Conservation (phyloP, 1,139 yeast genomes). For the Blastobotrys persicus region DNA sequence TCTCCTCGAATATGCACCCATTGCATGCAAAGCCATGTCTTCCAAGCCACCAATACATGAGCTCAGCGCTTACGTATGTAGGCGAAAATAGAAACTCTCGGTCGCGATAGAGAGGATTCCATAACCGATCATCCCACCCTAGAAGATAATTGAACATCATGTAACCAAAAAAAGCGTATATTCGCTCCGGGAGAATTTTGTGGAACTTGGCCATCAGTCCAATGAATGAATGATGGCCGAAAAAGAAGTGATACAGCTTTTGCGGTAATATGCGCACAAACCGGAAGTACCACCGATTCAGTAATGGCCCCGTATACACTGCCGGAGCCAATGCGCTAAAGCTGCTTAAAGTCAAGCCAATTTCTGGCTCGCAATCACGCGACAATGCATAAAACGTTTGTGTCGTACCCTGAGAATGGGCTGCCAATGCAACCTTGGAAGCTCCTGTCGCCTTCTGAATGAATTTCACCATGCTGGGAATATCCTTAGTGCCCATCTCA, state of each 20-base stretch:
- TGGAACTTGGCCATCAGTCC: slow-evolving; percentile 34
- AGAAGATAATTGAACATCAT: slow-evolving; percentile 79
- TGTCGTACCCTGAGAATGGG: slow-evolving; percentile 94
- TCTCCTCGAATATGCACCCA: slow-evolving; percentile 52
- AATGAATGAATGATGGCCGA: slow-evolving; percentile 47
- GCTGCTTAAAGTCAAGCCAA: slow-evolving; percentile 52
- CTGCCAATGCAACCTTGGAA: slow-evolving; percentile 58
- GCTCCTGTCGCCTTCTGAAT: slow-evolving; percentile 45
- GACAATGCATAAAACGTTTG: slow-evolving; percentile 66
- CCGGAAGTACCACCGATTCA: slow-evolving; percentile 54
- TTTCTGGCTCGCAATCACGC: slow-evolving; percentile 46
- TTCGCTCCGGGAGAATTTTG: slow-evolving; percentile 42
- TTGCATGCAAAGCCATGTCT: slow-evolving; percentile 50
- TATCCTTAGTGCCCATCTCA: slow-evolving; percentile 74
- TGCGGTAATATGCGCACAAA: slow-evolving; percentile 30
- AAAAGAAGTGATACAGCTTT: slow-evolving; percentile 41
- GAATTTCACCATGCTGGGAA: slow-evolving; percentile 67
- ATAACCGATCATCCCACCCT: slow-evolving; percentile 77
- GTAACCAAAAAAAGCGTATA: slow-evolving; percentile 66
- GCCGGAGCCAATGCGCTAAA: slow-evolving; percentile 89
- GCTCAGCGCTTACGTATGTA: slow-evolving; percentile 68
- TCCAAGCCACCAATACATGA: slow-evolving; percentile 90
- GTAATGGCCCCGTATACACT: slow-evolving; percentile 73
- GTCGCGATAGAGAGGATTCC: slow-evolving; percentile 67
- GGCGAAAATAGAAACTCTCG: slow-evolving; percentile 86